Percentiles rank a stretch among this genome's conserved stretches.
Conservation (phyloP, 352 stramenopile genomes). For the Phytophthora syringae region DNA sequence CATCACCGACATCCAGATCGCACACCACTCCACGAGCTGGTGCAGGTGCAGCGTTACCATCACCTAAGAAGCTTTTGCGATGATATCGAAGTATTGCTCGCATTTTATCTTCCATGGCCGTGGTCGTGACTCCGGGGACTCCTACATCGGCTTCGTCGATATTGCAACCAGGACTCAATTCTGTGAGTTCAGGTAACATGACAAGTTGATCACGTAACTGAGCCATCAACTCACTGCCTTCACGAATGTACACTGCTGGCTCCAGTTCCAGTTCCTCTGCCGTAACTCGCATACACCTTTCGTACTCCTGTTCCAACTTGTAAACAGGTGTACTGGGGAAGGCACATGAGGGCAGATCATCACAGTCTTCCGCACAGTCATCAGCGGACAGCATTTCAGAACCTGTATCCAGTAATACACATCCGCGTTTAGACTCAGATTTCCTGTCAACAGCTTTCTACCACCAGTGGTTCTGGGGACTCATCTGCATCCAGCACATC, state of each 20-base stretch:
- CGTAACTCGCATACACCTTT: not conserved
- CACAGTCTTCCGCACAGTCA: not conserved
- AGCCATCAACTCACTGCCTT: conserved; percentile 4
- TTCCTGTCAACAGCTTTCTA: too few relatives aligned
- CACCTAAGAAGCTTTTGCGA: not conserved
- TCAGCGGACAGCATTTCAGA: not conserved
- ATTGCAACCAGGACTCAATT: not conserved
- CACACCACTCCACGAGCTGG: conserved; percentile 5
- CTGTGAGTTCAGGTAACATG: conserved; percentile 1
- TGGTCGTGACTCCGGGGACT: not conserved
- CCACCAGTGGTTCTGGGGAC: too few relatives aligned
- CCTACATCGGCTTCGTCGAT: not conserved
- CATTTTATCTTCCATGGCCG: not conserved
- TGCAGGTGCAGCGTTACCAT: conserved; percentile 8
- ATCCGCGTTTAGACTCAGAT: too few relatives aligned
- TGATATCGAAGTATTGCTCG: conserved; percentile 1
- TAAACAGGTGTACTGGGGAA: not conserved
- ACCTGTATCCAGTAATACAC: too few relatives aligned
- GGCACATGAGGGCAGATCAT: too few relatives aligned
- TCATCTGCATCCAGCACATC: too few relatives aligned
- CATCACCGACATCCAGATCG: conserved; percentile 6
- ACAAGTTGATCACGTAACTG: conserved; percentile 2
- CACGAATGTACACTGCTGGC: conserved; percentile 1
- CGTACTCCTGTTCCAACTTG: not conserved
- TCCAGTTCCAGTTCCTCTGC: conserved; percentile 2